Base-by-base conservation (phyloP, 345 rosid species). In the thale cress (Arabidopsis thaliana) region DNA sequence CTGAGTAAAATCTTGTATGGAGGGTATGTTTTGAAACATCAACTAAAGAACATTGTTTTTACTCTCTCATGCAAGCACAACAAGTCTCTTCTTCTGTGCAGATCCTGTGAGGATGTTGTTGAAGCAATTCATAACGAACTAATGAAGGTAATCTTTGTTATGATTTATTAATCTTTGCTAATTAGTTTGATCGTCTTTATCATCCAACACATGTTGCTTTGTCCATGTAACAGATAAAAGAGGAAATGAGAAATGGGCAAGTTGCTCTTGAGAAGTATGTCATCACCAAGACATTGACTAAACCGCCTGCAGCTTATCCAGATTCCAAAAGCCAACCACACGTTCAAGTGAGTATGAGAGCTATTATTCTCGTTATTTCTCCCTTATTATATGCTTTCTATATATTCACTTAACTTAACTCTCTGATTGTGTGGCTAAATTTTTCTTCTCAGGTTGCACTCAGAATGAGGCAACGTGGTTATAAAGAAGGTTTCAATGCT, bases 271-370 rank as follows among this genome's bases (percentile, higher is more conserved):
- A 92, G 86, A 90, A 92, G 81, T 95, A 95, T 75, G 84, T 92
- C 74, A 95, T 95, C 78, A 89, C 98, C 75, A 95, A 92, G 89
- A 78, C 96, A 75, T 84, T 95, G 83, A 95, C 99, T 71, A 95
- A 92, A 77, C 89, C 91, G 42, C 97, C 97, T 56, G 94, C 88
- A 88, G 91, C 96, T 57, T 95, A 95, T 80, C 93, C 97, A 59
- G 99, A 95, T 87, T 89, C 93, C 75, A 92, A 85, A 85, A 92
- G 88, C 78, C 99, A 91, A 72, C 98, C 98, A 25, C 99, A 95
- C 77, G 99, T 90, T 82, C 87, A 87, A 71, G 99, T 95, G 80
- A 87, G 89, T 73, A 65, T 50, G 62, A 56, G 30, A 71, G 67
- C 65, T 57, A 52, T 66, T 8, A 6, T 60, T 73, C 22, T 13